Percentiles rank a stretch among this genome's conserved stretches.
These are phyloP conservation scores for Kuraishia molischiana DNA, from an alignment of 805 yeast species.

Conservation along the genomic window DNA sequence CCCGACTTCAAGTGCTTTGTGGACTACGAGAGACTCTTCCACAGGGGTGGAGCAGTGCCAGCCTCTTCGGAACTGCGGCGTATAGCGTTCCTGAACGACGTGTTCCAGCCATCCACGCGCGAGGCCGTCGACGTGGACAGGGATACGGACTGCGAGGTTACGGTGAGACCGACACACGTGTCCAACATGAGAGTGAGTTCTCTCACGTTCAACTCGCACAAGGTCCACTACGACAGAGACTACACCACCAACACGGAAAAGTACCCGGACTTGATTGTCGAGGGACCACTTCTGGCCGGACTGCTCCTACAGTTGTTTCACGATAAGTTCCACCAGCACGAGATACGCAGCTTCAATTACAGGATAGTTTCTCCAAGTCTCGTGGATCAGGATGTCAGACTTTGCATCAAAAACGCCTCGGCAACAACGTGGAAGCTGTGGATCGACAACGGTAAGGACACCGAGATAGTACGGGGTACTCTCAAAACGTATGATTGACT, in stretches of 20 bases:
- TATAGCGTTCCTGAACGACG: neutral
- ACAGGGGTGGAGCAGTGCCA: neutral
- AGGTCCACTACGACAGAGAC: conserved; percentile 60
- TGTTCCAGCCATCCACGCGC: conserved; percentile 4
- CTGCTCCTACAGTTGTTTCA: conserved; percentile 44
- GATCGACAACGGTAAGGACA: conserved; percentile 12
- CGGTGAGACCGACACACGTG: conserved; percentile 26
- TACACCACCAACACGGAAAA: conserved; percentile 49
- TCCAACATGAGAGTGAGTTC: conserved; percentile 59
- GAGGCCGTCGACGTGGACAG: neutral
- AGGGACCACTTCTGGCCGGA: conserved; percentile 74
- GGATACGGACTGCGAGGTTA: conserved; percentile 15
- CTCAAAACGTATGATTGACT: neutral
- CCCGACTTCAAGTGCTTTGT: conserved; percentile 32
- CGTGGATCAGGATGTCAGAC: conserved; percentile 24
- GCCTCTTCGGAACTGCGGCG: neutral
- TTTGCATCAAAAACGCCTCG: conserved; percentile 11
- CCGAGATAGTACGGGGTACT: conserved; percentile 14
- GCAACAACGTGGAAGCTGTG: conserved; percentile 13
- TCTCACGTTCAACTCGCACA: conserved; percentile 74
- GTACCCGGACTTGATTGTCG: conserved; percentile 54
- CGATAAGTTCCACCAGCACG: conserved; percentile 7
- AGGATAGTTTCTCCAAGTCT: conserved; percentile 41
- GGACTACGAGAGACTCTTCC: conserved; percentile 34
- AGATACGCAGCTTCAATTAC: conserved; percentile 30